A percentile compares a stretch with the other conserved stretches of the same genome.
These are phyloP conservation scores for Huntiella bhutanensis DNA, from an alignment of 2,329 filamentous ascomycete genomes.

Conservation along the genomic window DNA sequence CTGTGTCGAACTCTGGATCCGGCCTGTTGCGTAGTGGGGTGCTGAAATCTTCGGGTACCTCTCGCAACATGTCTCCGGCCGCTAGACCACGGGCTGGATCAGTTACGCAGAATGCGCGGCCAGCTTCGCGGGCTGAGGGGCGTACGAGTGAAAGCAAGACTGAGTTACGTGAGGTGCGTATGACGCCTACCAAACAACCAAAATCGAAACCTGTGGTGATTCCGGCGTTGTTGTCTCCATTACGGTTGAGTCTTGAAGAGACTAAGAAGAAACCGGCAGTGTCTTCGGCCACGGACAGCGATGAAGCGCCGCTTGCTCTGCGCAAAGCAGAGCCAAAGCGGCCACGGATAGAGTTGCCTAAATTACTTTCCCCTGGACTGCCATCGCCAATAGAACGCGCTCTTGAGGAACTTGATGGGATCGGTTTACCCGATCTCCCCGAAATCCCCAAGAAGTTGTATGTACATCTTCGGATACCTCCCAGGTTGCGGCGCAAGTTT, in stretches of 20 bases:
- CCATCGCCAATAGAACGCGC: conserved; percentile 32
- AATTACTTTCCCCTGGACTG: conserved; percentile 36
- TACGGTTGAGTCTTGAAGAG: conserved; percentile 20
- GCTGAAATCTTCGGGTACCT: conserved; percentile 17
- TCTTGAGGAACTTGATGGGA: conserved; percentile 14
- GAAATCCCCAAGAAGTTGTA: background rate
- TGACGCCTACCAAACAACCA: conserved; percentile 4
- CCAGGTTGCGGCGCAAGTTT: conserved; percentile 3
- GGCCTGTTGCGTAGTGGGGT: background rate
- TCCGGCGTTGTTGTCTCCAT: conserved; percentile 34
- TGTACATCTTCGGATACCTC: conserved; percentile 3
- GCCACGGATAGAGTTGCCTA: conserved; percentile 19
- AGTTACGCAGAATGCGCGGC: conserved; percentile 23
- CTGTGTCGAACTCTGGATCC: too few relatives aligned
- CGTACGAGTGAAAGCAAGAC: background rate
- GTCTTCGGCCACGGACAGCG: background rate
- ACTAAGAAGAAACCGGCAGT: conserved; percentile 2
- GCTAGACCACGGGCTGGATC: conserved; percentile 22
- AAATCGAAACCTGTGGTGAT: conserved; percentile 22
- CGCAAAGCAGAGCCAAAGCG: conserved; percentile 8
- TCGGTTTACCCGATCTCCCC: conserved; percentile 4
- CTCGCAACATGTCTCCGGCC: conserved; percentile 6
- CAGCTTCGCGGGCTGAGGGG: background rate
- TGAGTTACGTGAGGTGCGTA: too few relatives aligned
- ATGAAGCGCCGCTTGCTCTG: background rate